Conservation (phyloP, 345 rosid species). For the Pistacia vera region DNA sequence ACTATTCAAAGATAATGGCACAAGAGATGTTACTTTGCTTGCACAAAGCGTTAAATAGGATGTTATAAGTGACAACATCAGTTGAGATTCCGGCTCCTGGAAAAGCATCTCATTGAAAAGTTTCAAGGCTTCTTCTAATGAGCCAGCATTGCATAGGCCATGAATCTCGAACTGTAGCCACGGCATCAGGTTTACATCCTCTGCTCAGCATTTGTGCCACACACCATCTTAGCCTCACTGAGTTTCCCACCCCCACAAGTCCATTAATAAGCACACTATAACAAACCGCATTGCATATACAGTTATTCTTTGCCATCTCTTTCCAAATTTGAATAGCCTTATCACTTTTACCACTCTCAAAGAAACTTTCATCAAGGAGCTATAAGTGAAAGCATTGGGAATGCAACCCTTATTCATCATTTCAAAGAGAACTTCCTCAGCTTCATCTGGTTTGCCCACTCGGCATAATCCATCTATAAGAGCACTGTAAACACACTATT, state of each 20-base stretch:
- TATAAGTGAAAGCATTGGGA: slow-evolving; percentile 82
- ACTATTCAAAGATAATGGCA: slow-evolving; percentile 78
- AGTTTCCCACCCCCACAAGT: slow-evolving; percentile 68
- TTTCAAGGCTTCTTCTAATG: slow-evolving; percentile 65
- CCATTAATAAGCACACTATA: slow-evolving; percentile 83
- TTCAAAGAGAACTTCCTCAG: slow-evolving; percentile 48
- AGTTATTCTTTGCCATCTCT: slow-evolving; percentile 51
- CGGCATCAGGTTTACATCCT: slow-evolving; percentile 77
- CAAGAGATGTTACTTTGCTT: slow-evolving; percentile 53
- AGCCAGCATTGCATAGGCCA: slow-evolving; percentile 73
- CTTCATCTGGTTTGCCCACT: slow-evolving; percentile 72
- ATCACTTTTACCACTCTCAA: slow-evolving; percentile 51
- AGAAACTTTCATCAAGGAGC: slow-evolving; percentile 87
- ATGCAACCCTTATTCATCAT: slow-evolving; percentile 61
- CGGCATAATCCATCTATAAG: slow-evolving; percentile 77
- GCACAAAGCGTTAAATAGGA: slow-evolving; percentile 76
- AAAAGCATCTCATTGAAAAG: slow-evolving; percentile 90
- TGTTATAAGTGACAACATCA: slow-evolving; percentile 86
- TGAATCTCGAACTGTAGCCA: slow-evolving; percentile 86
- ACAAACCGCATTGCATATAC: slow-evolving; percentile 51
- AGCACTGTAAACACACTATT: slow-evolving; percentile 69
- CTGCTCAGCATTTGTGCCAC: slow-evolving; percentile 74
- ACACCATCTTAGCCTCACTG: slow-evolving; percentile 64
- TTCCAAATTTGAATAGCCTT: slow-evolving; percentile 81
- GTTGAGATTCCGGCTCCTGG: slow-evolving; percentile 63